phyloP scores from a whole-genome alignment of 495 filamentous ascomycete species.

The Xylaria intraflava region DNA sequence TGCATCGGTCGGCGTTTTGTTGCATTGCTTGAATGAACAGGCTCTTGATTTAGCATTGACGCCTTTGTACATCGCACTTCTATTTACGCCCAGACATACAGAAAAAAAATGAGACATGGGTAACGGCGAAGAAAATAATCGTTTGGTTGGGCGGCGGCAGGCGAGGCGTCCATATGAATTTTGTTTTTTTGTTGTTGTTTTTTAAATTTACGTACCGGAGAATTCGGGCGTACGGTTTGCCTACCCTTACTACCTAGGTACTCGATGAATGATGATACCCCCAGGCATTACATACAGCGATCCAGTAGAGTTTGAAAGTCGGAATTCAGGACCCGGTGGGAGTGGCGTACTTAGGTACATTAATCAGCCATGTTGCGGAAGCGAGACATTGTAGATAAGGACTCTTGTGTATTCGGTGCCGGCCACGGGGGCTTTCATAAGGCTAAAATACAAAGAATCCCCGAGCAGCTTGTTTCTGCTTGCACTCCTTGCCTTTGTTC shows the following conservation, averaged over 20 bases:
- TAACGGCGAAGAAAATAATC: neutral
- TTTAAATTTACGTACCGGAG: neutral
- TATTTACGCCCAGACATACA: neutral
- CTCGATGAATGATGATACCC: constrained; percentile 10
- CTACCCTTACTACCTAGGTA: neutral
- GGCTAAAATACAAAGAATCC: too few relatives aligned
- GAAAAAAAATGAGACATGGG: neutral
- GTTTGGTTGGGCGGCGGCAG: neutral
- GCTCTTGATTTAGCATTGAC: neutral
- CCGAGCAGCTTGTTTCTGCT: too few relatives aligned
- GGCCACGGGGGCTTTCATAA: too few relatives aligned
- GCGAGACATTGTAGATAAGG: too few relatives aligned
- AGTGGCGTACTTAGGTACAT: too few relatives aligned
- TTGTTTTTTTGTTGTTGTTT: neutral
- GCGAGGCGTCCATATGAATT: neutral
- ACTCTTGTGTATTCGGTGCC: too few relatives aligned
- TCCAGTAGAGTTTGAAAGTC: neutral
- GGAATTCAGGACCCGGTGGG: neutral
- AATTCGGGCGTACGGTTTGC: neutral
- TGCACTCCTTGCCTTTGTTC: too few relatives aligned
- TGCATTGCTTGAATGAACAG: neutral
- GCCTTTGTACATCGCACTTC: neutral
- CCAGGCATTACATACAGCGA: neutral
- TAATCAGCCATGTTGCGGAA: too few relatives aligned
- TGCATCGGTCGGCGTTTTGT: constrained; percentile 1